Conservation (phyloP, 2,329 filamentous ascomycete genomes). For the Neopestalotiopsis sp. region DNA sequence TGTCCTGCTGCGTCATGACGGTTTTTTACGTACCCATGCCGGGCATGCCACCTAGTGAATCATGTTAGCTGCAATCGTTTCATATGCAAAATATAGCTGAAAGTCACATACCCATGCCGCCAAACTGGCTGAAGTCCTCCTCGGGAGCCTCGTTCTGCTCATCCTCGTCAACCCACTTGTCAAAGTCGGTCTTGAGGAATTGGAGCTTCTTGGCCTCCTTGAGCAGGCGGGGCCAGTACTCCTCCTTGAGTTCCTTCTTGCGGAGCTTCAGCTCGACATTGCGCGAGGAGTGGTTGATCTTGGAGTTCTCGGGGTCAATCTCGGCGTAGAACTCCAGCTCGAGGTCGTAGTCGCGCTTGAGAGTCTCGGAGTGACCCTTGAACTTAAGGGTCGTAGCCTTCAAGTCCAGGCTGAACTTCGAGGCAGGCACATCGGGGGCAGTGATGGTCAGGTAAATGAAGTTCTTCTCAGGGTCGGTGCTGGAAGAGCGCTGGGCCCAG, state of each 20-base stretch:
- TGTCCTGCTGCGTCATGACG: not conserved
- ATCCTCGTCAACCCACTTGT: slow-evolving; percentile 99
- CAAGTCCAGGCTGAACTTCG: slow-evolving; percentile 81
- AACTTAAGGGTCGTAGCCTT: slow-evolving; percentile 80
- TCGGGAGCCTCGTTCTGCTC: slow-evolving; percentile 92
- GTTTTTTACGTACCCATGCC: slow-evolving; percentile 27
- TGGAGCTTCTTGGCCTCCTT: slow-evolving; percentile 90
- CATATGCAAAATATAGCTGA: not conserved
- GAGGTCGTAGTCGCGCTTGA: slow-evolving; percentile 87
- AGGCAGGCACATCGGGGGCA: slow-evolving; percentile 80
- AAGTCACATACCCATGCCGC: slow-evolving; percentile 63
- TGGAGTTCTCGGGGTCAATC: slow-evolving; percentile 84
- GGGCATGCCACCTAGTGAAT: slow-evolving; percentile 55
- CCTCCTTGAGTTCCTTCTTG: slow-evolving; percentile 95
- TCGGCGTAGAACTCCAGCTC: slow-evolving; percentile 88
- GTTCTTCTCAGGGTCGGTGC: slow-evolving; percentile 82
- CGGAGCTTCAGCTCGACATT: slow-evolving; percentile 89
- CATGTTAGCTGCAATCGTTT: slow-evolving; percentile 17
- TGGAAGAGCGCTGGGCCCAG: slow-evolving; percentile 96
- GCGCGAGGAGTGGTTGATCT: slow-evolving; percentile 86
- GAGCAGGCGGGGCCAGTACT: slow-evolving; percentile 94
- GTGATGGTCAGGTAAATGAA: slow-evolving; percentile 92
- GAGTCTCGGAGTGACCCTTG: slow-evolving; percentile 79
- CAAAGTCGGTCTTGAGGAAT: slow-evolving; percentile 98
- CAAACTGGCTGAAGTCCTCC: slow-evolving; percentile 75